Conservation (phyloP, 1,284 basidiomycete genomes). For the Cystobasidiaceae sp. region DNA sequence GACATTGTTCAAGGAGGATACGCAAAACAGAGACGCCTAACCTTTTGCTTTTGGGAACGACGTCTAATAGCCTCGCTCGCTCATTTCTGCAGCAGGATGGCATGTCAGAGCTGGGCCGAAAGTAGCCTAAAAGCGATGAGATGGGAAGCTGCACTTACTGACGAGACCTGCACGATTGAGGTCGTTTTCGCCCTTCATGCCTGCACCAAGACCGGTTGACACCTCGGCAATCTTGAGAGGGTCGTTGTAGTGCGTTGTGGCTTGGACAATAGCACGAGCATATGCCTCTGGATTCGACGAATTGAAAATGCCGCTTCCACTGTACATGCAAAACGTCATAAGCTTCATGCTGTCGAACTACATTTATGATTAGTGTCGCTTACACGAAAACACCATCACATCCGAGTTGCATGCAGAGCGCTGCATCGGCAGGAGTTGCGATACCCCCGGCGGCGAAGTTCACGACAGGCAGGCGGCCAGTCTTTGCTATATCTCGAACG, state of each 20-base stretch:
- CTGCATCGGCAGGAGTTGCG: conserved; percentile 95
- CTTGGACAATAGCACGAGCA: conserved; percentile 94
- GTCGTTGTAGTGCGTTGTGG: conserved; percentile 95
- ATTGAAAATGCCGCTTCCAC: conserved; percentile 91
- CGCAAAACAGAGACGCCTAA: too few species aligned
- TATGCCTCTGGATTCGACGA: conserved; percentile 91
- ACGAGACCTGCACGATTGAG: conserved; percentile 29
- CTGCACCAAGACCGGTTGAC: conserved; percentile 38
- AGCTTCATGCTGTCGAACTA: conserved; percentile 31
- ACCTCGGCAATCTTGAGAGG: conserved; percentile 73
- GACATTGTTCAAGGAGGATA: too few species aligned
- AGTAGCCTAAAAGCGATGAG: background rate
- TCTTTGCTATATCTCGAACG: conserved; percentile 87
- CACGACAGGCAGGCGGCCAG: conserved; percentile 88
- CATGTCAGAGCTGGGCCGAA: background rate
- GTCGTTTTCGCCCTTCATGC: conserved; percentile 40
- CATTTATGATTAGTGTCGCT: conserved; percentile 41
- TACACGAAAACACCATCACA: conserved; percentile 80
- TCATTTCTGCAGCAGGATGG: conserved; percentile 11
- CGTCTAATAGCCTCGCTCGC: conserved; percentile 26
- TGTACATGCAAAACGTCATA: conserved; percentile 57
- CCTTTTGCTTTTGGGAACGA: background rate
- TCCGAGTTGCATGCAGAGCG: conserved; percentile 98
- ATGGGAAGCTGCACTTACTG: background rate
- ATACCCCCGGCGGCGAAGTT: conserved; percentile 59